Base-by-base conservation (phyloP, 306 rosid species). In the Castanopsis chinensis region DNA sequence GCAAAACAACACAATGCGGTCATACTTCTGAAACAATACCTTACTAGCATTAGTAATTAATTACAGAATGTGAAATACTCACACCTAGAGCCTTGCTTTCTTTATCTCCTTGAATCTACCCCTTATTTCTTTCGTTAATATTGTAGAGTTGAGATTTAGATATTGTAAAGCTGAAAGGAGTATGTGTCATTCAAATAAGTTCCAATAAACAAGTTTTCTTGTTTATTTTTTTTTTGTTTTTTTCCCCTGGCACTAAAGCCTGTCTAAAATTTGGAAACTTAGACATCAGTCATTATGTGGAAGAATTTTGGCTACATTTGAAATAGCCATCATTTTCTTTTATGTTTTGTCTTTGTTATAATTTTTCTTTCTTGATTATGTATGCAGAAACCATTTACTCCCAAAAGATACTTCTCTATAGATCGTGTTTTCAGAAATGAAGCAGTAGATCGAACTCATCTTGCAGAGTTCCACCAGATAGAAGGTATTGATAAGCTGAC, bases 361-460 rank as follows among this genome's bases (percentile, higher is more conserved):
- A 49, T 59, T 54, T 72, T 77, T 18, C 56, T 63, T 81, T 65
- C 78, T 60, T 61, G 58, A 56, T 33, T 81, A 71, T 81, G 51
- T 84, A 76, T 60, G 79, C 89, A 91, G 98, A 93, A 91, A 86
- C 94, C 97, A 45, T 95, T 95, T 86, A 43, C 79, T 59, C 98
- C 98, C 1, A 90, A 93, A 80, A 95, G 89, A 76, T 95, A 95
- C 84, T 93, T 89, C 91, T 95, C 99, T 32, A 95, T 95, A 63
- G 98, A 95, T 75, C 97, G 99, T 27, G 99, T 95, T 7, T 95
- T 95, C 86, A 89, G 99, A 83, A 95, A 95, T 83, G 99, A 95
- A 82, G 99, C 99, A 3, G 98, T 95, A 6, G 99, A 95, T 86
- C 89, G 99, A 56, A 95, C 99, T 32, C 99, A 95, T 87, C 99